Percentiles rank a stretch among this genome's conserved stretches.
Conservation (phyloP, 2,329 filamentous ascomycete species). For the Pyricularia sp. region DNA sequence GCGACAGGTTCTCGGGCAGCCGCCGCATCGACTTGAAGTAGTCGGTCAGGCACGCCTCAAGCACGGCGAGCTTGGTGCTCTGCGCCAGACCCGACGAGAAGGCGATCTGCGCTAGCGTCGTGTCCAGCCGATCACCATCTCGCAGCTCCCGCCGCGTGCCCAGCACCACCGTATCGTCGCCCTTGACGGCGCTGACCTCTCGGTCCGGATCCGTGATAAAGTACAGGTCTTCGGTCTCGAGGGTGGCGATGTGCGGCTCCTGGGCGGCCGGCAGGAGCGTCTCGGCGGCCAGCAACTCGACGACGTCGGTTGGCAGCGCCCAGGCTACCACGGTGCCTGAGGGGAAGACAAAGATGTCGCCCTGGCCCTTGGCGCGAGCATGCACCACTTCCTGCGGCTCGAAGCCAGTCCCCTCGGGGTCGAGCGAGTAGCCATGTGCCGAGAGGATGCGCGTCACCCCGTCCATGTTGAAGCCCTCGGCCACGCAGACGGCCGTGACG, state of each 20-base stretch:
- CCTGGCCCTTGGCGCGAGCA: conserved; percentile 51
- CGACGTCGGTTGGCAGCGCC: conserved; percentile 71
- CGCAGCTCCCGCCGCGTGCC: conserved; percentile 57
- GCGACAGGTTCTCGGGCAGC: conserved; percentile 71
- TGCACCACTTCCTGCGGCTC: conserved; percentile 55
- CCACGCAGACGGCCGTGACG: conserved; percentile 52
- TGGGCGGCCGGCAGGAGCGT: conserved; percentile 69
- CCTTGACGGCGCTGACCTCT: conserved; percentile 69
- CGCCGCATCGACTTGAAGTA: conserved; percentile 82
- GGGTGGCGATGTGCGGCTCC: conserved; percentile 57
- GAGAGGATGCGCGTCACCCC: conserved; percentile 46
- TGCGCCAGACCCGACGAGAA: conserved; percentile 91
- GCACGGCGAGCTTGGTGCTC: conserved; percentile 85
- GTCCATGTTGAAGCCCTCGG: conserved; percentile 56
- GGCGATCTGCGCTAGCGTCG: conserved; percentile 83
- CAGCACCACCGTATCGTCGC: conserved; percentile 83
- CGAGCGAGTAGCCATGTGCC: conserved; percentile 50
- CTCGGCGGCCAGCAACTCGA: conserved; percentile 58
- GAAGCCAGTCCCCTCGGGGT: conserved; percentile 52
- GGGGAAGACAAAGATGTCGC: conserved; percentile 92
- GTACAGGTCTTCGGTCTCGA: conserved; percentile 86
- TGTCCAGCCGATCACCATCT: conserved; percentile 39
- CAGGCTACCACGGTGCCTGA: conserved; percentile 91
- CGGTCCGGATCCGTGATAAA: conserved; percentile 67
- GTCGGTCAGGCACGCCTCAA: conserved; percentile 71